phyloP scores from a whole-genome alignment of 2,329 filamentous ascomycete species.

The Fusarium falciforme region DNA sequence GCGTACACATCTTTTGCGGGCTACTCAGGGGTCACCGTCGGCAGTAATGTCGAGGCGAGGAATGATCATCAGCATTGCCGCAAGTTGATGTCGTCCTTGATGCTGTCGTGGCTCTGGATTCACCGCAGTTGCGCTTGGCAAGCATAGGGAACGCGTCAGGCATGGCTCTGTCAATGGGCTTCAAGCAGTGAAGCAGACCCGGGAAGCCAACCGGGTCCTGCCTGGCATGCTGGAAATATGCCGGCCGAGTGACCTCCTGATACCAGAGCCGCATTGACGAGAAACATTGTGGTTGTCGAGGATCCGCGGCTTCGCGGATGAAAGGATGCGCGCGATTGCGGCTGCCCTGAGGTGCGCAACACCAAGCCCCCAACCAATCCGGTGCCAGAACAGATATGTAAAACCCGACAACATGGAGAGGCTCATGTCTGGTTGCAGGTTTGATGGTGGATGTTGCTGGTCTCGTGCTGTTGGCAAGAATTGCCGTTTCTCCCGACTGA shows the following conservation, averaged over 20 bases:
- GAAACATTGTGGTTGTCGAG: slow-evolving; percentile 1
- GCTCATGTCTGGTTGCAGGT: slow-evolving; percentile 6
- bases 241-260: slow-evolving; percentile 18
- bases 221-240: not conserved
- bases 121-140: not conserved
- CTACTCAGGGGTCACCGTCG: not conserved
- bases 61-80: slow-evolving; percentile 8
- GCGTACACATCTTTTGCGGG: slow-evolving; percentile 16
- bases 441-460: slow-evolving; percentile 15
- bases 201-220: slow-evolving; percentile 6
- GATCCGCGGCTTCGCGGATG: slow-evolving; percentile 18
- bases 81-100: slow-evolving; percentile 3
- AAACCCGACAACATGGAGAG: slow-evolving; percentile 8
- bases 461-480: slow-evolving; percentile 14
- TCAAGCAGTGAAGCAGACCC: slow-evolving; percentile 4
- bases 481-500: slow-evolving; percentile 38
- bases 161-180: not conserved
- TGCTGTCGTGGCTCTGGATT: not conserved
- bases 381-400: not conserved
- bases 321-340: slow-evolving; percentile 26
- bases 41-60: slow-evolving; percentile 13
- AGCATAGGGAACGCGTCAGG: not conserved
- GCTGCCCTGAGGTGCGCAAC: slow-evolving; percentile 8
- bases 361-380: slow-evolving; percentile 16
- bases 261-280: slow-evolving; percentile 12